Evolutionary conservation across 148 eudicot species (phyloP).

Genomic region (Rhododendron ovatum): DNA sequence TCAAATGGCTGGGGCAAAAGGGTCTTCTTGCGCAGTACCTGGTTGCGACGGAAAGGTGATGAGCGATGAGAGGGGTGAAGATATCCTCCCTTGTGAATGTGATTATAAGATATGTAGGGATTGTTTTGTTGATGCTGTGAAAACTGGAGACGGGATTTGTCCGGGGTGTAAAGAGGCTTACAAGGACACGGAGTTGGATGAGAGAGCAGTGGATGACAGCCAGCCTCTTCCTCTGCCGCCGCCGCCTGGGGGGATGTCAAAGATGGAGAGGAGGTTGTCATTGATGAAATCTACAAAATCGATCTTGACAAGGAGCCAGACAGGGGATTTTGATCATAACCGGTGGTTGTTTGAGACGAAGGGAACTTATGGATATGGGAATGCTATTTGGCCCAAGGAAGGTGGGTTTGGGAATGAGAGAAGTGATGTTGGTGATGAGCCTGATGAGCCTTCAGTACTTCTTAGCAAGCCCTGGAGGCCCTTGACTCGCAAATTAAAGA

Average conservation of each 20-base stretch:
- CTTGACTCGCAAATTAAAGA: slow-evolving; percentile 84
- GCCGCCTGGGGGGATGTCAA: slow-evolving; percentile 36
- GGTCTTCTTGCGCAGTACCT: slow-evolving; percentile 65
- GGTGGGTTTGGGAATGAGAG: slow-evolving; percentile 42
- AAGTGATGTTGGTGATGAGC: slow-evolving; percentile 29
- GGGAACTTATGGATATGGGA: slow-evolving; percentile 95
- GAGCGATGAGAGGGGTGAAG: slow-evolving; percentile 81
- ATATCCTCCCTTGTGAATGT: slow-evolving; percentile 93
- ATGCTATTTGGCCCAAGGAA: slow-evolving; percentile 93
- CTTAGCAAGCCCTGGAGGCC: slow-evolving; percentile 94
- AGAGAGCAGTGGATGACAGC: slow-evolving; percentile 37
- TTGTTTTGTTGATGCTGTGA: slow-evolving; percentile 78
- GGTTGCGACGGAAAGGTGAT: slow-evolving; percentile 97
- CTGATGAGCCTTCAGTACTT: slow-evolving; percentile 48
- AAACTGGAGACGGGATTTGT: slow-evolving; percentile 73
- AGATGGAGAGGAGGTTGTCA: slow-evolving; percentile 80
- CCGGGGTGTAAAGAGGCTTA: slow-evolving; percentile 93
- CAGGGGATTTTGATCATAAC: slow-evolving; percentile 81
- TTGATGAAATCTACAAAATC: slow-evolving; percentile 74
- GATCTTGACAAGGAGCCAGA: slow-evolving; percentile 54
- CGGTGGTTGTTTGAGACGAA: slow-evolving; percentile 95
- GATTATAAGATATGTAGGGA: slow-evolving; percentile 95
- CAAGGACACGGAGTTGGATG: slow-evolving; percentile 68
- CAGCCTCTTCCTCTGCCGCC: slow-evolving; percentile 62
- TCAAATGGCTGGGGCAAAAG: slow-evolving; percentile 95